Conservation (phyloP, 805 yeast species). For the Yarrowia hollandica region DNA sequence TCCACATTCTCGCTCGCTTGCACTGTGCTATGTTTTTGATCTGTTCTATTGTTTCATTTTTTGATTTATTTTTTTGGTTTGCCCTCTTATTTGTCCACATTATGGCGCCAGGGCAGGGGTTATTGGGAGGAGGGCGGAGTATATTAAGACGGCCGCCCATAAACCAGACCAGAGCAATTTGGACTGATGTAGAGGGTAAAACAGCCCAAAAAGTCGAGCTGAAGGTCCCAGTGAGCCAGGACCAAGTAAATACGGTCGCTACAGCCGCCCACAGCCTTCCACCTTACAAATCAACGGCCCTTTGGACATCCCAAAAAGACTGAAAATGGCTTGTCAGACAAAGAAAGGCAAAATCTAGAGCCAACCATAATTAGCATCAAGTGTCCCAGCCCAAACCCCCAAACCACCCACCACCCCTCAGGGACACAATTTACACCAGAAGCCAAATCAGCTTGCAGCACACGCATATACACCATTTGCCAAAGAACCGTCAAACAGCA, state of each 20-base stretch:
- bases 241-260: too few species aligned
- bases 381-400: conserved; percentile 21
- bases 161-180: too few species aligned
- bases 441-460: conserved; percentile 25
- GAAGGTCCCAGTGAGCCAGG: too few species aligned
- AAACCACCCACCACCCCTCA: conserved; percentile 24
- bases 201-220: too few species aligned
- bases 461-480: conserved; percentile 6
- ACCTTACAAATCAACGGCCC: too few species aligned
- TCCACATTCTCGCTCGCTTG: too few species aligned
- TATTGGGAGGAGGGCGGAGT: not conserved
- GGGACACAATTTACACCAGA: conserved; percentile 27
- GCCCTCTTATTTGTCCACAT: not conserved
- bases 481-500: not conserved
- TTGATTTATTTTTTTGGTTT: not conserved
- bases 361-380: conserved; percentile 13
- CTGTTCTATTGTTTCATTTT: not conserved
- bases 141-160: too few species aligned
- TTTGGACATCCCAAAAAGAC: too few species aligned
- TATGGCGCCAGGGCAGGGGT: conserved; percentile 25
- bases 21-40: too few species aligned
- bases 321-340: not conserved
- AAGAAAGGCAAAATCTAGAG: not conserved
- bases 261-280: too few species aligned
- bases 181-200: too few species aligned